phyloP scores from a whole-genome alignment of 306 rosid species.

The Cicer bijugum region DNA sequence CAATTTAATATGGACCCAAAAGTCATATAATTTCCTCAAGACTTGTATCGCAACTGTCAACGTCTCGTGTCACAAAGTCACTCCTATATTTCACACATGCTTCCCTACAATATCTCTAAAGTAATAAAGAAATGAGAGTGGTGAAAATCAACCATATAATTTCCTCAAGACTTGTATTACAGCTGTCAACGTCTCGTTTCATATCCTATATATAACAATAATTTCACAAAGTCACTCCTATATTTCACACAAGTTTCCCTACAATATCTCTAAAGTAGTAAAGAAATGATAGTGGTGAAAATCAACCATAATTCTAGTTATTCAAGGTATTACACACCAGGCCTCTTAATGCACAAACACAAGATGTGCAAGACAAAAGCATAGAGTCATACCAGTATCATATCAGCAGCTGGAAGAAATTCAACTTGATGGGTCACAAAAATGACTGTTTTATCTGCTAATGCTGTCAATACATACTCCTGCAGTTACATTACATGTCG shows the following conservation, averaged over 20 bases:
- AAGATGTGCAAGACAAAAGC: slow-evolving; percentile 30
- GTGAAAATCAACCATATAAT: neutral
- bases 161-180: neutral
- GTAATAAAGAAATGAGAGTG: neutral
- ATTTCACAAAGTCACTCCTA: neutral
- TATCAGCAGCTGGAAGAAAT: slow-evolving; percentile 88
- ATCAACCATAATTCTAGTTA: neutral
- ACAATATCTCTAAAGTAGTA: slow-evolving; percentile 20
- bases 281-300: neutral
- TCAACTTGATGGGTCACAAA: slow-evolving; percentile 99
- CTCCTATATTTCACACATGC: neutral
- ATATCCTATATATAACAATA: neutral
- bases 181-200: neutral
- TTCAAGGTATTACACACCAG: neutral
- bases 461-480: slow-evolving; percentile 91
- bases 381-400: slow-evolving; percentile 78
- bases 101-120: slow-evolving; percentile 16
- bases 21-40: neutral
- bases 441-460: slow-evolving; percentile 82
- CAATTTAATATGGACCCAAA: neutral
- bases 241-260: slow-evolving; percentile 1
- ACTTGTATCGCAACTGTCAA: neutral
- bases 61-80: neutral
- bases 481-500: slow-evolving; percentile 56
- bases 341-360: slow-evolving; percentile 36